A percentile compares a stretch with the other conserved stretches of the same genome.
Conservation (phyloP, 2,329 filamentous ascomycete genomes). For the Diaporthe destruens region DNA sequence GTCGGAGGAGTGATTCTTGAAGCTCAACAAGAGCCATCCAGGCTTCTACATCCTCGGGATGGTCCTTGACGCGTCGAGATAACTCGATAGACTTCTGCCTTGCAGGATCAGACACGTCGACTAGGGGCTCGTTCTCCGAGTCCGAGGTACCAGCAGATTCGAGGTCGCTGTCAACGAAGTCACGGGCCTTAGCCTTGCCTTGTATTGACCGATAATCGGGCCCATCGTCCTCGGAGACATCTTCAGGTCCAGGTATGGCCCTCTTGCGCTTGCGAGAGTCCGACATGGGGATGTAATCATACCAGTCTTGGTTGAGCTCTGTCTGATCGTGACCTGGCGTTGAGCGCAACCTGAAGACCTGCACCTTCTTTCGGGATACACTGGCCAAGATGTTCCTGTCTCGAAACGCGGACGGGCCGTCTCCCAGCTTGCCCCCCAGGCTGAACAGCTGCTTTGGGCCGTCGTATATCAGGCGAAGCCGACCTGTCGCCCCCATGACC, state of each 20-base stretch:
- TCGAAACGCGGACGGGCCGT: slow-evolving; percentile 56
- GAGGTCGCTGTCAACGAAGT: slow-evolving; percentile 62
- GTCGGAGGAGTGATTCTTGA: slow-evolving; percentile 76
- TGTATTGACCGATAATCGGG: slow-evolving; percentile 76
- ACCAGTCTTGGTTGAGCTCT: slow-evolving; percentile 15
- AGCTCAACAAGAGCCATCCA: slow-evolving; percentile 87
- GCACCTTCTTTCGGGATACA: slow-evolving; percentile 53
- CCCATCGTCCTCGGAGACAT: slow-evolving; percentile 54
- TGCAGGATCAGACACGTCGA: slow-evolving; percentile 58
- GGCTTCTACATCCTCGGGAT: slow-evolving; percentile 74
- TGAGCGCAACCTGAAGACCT: slow-evolving; percentile 55
- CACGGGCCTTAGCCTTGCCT: slow-evolving; percentile 67
- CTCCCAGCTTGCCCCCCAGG: slow-evolving; percentile 54
- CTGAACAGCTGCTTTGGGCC: slow-evolving; percentile 69
- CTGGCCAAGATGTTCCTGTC: slow-evolving; percentile 64
- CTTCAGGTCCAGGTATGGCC: slow-evolving; percentile 53
- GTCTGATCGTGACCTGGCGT: slow-evolving; percentile 26
- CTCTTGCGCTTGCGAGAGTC: slow-evolving; percentile 56
- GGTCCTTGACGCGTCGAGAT: slow-evolving; percentile 71
- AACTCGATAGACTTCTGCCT: slow-evolving; percentile 72
- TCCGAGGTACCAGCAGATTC: slow-evolving; percentile 61
- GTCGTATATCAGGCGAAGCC: slow-evolving; percentile 76
- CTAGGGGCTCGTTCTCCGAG: slow-evolving; percentile 52
- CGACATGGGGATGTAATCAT: slow-evolving; percentile 64
- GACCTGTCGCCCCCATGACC: slow-evolving; percentile 74